These are phyloP conservation scores for Sphagnum contortum DNA, from an alignment of 225 moss, liverwort and hornwort species.

Conservation along the genomic window DNA sequence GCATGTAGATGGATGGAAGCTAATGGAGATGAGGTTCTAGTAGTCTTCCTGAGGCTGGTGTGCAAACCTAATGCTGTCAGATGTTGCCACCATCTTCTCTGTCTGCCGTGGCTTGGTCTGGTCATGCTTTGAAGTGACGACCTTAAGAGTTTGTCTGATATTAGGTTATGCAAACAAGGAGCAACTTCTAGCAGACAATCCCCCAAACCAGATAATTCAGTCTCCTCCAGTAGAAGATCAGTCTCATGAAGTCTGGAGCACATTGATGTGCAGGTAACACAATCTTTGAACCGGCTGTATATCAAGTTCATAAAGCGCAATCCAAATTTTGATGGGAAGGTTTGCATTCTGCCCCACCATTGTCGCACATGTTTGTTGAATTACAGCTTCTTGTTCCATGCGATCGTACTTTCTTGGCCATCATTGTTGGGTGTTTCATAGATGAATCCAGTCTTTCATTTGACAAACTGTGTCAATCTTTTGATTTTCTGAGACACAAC, in stretches of 20 bases:
- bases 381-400: not conserved
- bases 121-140: not conserved
- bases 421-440: not conserved
- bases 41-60: not conserved
- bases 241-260: too few species aligned
- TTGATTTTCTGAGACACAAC: not conserved
- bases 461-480: not conserved
- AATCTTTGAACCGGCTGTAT: conserved; percentile 79
- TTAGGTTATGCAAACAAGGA: too few species aligned
- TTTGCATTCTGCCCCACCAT: conserved; percentile 6
- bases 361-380: too few species aligned
- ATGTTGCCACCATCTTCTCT: not conserved
- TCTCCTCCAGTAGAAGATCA: too few species aligned
- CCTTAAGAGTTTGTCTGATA: too few species aligned
- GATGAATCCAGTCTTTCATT: not conserved
- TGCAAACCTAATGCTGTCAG: not conserved
- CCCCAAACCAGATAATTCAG: too few species aligned
- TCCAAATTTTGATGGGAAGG: conserved; percentile 94
- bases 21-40: not conserved
- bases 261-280: conserved; percentile 59
- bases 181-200: too few species aligned
- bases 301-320: conserved; percentile 88
- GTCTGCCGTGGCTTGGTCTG: not conserved
- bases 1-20: not conserved
- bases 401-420: conserved; percentile 9